Conservation (phyloP, 129 eudicot species). For the Lactuca saligna region DNA sequence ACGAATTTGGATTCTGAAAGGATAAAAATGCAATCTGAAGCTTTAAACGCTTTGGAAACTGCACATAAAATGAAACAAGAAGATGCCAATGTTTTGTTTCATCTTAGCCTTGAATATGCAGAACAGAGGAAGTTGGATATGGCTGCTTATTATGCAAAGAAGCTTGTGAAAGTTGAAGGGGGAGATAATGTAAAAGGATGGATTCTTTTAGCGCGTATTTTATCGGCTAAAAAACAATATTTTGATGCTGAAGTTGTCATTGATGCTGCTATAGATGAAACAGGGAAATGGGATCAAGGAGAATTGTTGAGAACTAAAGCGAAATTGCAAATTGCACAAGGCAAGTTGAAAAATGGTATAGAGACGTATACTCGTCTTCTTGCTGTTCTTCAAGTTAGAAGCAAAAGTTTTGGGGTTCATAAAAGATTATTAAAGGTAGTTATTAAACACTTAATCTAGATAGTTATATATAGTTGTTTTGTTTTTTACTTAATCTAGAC, state of each 20-base stretch:
- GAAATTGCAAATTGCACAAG: constrained; percentile 78
- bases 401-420: constrained; percentile 53
- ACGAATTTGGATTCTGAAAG: constrained; percentile 62
- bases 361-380: constrained; percentile 85
- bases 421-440: constrained; percentile 52
- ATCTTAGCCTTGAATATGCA: constrained; percentile 75
- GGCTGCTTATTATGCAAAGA: constrained; percentile 77
- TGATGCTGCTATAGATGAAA: constrained; percentile 82
- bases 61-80: constrained; percentile 41
- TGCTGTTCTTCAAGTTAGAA: constrained; percentile 89
- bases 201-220: constrained; percentile 83
- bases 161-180: constrained; percentile 61
- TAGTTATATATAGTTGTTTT: not conserved
- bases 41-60: constrained; percentile 50
- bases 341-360: constrained; percentile 53
- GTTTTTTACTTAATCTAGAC: no score
- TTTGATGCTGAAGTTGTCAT: constrained; percentile 72
- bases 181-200: constrained; percentile 75
- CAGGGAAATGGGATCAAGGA: constrained; percentile 92
- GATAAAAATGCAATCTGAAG: constrained; percentile 48
- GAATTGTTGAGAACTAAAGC: constrained; percentile 79
- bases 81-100: constrained; percentile 50
- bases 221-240: constrained; percentile 84
- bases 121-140: constrained; percentile 82
- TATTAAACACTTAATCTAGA: no score